Percentiles rank a stretch among this genome's conserved stretches.
phyloP scores from a whole-genome alignment of 495 filamentous ascomycete species.

The Elasticomyces elasticus region DNA sequence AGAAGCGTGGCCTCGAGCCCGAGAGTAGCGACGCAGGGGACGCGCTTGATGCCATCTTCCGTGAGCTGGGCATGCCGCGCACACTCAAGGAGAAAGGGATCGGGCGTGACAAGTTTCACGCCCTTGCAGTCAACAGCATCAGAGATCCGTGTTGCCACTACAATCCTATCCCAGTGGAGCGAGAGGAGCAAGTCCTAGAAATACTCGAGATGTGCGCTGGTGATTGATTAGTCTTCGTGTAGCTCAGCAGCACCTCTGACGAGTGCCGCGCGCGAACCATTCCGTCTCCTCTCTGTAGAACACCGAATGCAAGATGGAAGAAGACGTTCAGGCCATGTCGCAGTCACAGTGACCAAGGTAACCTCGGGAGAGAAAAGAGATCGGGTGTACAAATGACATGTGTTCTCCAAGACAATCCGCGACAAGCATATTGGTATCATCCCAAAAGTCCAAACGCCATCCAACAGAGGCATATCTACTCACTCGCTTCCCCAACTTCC shows the following conservation, averaged over 20 bases:
- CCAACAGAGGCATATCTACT: no score
- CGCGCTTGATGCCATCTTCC: slow-evolving; percentile 45
- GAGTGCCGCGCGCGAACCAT: not conserved
- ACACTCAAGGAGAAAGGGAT: slow-evolving; percentile 47
- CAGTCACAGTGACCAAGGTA: no score
- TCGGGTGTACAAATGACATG: no score
- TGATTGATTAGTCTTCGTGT: not conserved
- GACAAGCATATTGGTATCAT: no score
- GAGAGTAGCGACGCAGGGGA: slow-evolving; percentile 43
- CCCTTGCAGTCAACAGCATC: slow-evolving; percentile 43
- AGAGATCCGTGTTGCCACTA: slow-evolving; percentile 41
- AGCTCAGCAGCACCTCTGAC: not conserved
- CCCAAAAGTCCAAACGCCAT: no score
- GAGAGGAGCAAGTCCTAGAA: slow-evolving; percentile 46
- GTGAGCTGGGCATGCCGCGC: slow-evolving; percentile 46
- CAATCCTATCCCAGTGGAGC: slow-evolving; percentile 42
- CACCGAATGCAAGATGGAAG: no score
- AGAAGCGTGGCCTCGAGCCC: slow-evolving; percentile 26
- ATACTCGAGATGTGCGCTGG: slow-evolving; percentile 37
- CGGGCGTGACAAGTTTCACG: slow-evolving; percentile 42
- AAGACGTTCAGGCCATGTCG: no score
- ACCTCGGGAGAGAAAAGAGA: no score
- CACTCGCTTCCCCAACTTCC: slow-evolving; percentile 3
- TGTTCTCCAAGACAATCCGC: no score
- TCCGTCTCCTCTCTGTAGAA: no score